Evolutionary conservation across 139 green algal genomes (phyloP).

Genomic region (Coccomyxa sp.): DNA sequence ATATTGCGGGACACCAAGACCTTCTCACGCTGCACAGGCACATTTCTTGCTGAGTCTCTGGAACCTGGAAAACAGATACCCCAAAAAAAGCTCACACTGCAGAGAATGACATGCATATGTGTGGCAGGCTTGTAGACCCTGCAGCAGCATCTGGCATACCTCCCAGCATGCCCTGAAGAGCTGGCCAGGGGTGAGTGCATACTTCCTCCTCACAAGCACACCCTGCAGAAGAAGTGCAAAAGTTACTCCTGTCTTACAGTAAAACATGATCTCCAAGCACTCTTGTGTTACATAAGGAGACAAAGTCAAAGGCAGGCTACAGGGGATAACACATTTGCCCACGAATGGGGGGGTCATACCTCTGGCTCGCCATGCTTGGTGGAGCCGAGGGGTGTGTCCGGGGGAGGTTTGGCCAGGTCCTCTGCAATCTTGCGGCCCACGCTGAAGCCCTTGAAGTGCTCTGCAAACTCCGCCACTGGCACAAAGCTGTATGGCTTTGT

Average conservation of each 20-base stretch:
- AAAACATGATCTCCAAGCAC: too few species aligned
- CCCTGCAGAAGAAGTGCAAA: not conserved
- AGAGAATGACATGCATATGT: not conserved
- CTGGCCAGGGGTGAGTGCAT: conserved; percentile 6
- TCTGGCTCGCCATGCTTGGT: not conserved
- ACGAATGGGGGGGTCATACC: not conserved
- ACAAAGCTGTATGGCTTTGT: conserved; percentile 16
- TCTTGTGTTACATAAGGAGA: too few species aligned
- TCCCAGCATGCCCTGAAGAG: conserved; percentile 24
- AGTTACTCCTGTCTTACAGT: too few species aligned
- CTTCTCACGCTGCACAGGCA: conserved; percentile 24
- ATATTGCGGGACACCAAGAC: conserved; percentile 28
- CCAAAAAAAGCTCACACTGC: conserved; percentile 3
- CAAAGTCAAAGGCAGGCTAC: not conserved
- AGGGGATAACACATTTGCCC: too few species aligned
- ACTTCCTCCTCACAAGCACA: conserved; percentile 14
- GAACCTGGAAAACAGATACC: too few species aligned
- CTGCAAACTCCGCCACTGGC: conserved; percentile 10
- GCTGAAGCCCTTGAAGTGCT: conserved; percentile 25
- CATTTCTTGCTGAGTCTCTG: too few species aligned
- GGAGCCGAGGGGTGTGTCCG: not conserved
- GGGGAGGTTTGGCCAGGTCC: conserved; percentile 5
- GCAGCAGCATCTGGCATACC: not conserved
- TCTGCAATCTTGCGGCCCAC: not conserved
- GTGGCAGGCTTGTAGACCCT: not conserved